Conservation (phyloP, 768 basidiomycete species). For the Tricholoma sp. region DNA sequence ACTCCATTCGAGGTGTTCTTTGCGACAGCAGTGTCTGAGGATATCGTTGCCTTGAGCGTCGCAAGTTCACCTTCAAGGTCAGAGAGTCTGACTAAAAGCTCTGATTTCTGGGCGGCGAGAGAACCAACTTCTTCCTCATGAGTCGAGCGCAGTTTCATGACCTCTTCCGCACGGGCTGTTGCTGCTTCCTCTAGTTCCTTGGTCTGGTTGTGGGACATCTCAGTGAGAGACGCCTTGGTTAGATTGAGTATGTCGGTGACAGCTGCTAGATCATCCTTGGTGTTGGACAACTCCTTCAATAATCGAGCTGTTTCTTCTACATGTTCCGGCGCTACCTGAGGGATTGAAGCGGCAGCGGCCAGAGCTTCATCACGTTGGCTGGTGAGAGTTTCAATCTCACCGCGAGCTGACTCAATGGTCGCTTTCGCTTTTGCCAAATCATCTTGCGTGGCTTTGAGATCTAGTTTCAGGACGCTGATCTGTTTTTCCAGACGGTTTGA, state of each 20-base stretch:
- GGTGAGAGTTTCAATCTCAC: slow-evolving; percentile 53
- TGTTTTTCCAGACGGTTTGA: slow-evolving; percentile 57
- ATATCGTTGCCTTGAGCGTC: slow-evolving; percentile 53
- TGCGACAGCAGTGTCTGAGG: slow-evolving; percentile 42
- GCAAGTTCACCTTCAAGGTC: slow-evolving; percentile 78
- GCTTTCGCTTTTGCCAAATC: slow-evolving; percentile 76
- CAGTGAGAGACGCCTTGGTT: slow-evolving; percentile 65
- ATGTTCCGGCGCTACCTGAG: slow-evolving; percentile 40
- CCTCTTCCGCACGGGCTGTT: slow-evolving; percentile 63
- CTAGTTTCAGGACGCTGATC: slow-evolving; percentile 54
- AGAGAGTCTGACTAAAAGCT: slow-evolving; percentile 56
- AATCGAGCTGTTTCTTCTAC: slow-evolving; percentile 52
- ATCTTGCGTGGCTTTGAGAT: slow-evolving; percentile 81
- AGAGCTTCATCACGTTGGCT: slow-evolving; percentile 64
- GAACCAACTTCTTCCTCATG: slow-evolving; percentile 59
- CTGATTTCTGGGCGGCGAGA: slow-evolving; percentile 57
- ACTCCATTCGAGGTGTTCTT: slow-evolving; percentile 51
- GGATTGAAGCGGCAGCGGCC: slow-evolving; percentile 34
- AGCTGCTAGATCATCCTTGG: slow-evolving; percentile 67
- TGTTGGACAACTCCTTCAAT: slow-evolving; percentile 49
- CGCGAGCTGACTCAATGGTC: slow-evolving; percentile 42
- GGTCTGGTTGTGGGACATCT: slow-evolving; percentile 64
- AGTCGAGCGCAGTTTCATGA: slow-evolving; percentile 50
- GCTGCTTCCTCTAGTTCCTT: slow-evolving; percentile 77
- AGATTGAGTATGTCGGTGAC: slow-evolving; percentile 61